phyloP scores from a whole-genome alignment of 78 protist genomes.

The Andalucia godoyi region DNA sequence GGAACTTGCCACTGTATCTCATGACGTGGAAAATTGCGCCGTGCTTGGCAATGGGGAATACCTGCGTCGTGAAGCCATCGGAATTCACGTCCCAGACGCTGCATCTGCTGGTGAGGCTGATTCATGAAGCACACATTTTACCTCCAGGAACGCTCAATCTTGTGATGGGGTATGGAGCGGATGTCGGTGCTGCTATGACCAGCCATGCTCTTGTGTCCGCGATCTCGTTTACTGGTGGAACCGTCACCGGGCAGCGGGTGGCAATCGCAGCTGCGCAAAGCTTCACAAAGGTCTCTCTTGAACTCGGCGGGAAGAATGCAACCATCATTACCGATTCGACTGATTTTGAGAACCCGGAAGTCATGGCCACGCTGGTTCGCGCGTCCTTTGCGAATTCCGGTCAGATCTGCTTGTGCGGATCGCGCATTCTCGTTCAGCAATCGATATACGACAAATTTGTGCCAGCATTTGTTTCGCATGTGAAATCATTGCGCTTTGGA shows the following conservation, averaged over 20 bases:
- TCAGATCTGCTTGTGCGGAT: conserved; percentile 76
- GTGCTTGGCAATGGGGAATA: conserved; percentile 59
- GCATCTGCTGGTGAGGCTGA: conserved; percentile 18
- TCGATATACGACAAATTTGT: conserved; percentile 54
- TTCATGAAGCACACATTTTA: conserved; percentile 29
- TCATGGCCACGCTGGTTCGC: conserved; percentile 4
- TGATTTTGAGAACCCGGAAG: conserved; percentile 19
- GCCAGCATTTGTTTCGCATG: conserved; percentile 21
- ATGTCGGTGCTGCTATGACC: conserved; percentile 20
- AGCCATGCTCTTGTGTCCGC: conserved; percentile 41
- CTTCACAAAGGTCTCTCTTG: conserved; percentile 63
- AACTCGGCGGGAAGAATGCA: conserved; percentile 86
- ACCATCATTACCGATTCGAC: conserved; percentile 45
- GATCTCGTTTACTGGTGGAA: conserved; percentile 81
- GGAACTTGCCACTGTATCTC: conserved; percentile 84
- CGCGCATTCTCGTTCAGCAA: conserved; percentile 58
- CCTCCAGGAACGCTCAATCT: conserved; percentile 77
- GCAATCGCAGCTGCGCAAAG: conserved; percentile 41
- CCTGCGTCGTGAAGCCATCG: conserved; percentile 65
- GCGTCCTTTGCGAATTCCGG: conserved; percentile 39
- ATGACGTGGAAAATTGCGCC: conserved; percentile 87
- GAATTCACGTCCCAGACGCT: conserved; percentile 72
- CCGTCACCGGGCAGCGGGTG: conserved; percentile 36
- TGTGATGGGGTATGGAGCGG: conserved; percentile 41
- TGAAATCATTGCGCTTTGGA: conserved; percentile 20